Conservation (phyloP, 2,329 filamentous ascomycete species). For the Aureobasidium sp. region DNA sequence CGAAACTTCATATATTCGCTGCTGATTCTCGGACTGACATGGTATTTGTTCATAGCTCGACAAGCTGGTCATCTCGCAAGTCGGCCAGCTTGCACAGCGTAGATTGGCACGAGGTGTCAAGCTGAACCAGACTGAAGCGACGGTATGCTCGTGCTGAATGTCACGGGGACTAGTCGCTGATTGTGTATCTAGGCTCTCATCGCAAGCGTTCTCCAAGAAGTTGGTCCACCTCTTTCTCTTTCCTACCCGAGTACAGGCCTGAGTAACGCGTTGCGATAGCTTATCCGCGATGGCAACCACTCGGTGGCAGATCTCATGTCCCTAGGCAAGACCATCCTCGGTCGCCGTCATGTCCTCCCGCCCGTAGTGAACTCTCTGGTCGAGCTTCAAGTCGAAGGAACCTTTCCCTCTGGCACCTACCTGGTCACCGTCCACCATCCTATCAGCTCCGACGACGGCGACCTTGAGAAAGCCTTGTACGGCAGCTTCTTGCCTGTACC, state of each 20-base stretch:
- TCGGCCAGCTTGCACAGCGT: conserved; percentile 79
- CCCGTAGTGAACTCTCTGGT: conserved; percentile 70
- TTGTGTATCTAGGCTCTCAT: conserved; percentile 62
- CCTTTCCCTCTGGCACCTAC: conserved; percentile 84
- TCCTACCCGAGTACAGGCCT: neutral
- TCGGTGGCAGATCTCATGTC: conserved; percentile 89
- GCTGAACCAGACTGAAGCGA: conserved; percentile 85
- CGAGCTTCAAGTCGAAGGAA: conserved; percentile 90
- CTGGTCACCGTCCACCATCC: conserved; percentile 92
- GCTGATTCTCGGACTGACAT: neutral
- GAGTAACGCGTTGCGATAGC: conserved; percentile 36
- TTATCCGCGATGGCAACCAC: conserved; percentile 93
- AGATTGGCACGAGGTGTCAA: conserved; percentile 80
- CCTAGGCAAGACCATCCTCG: conserved; percentile 85
- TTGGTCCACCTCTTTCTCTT: conserved; percentile 28
- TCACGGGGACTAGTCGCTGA: conserved; percentile 12
- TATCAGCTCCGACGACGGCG: conserved; percentile 76
- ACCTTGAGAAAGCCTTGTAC: conserved; percentile 80
- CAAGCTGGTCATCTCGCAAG: conserved; percentile 88
- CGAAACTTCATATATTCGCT: neutral
- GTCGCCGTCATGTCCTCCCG: conserved; percentile 82
- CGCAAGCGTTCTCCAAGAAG: conserved; percentile 82
- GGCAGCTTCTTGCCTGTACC: conserved; percentile 85
- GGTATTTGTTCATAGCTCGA: conserved; percentile 58
- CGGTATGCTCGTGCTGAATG: conserved; percentile 43